Base-by-base conservation (phyloP, 495 filamentous ascomycete genomes). In the Parachaetomium inaequale region DNA sequence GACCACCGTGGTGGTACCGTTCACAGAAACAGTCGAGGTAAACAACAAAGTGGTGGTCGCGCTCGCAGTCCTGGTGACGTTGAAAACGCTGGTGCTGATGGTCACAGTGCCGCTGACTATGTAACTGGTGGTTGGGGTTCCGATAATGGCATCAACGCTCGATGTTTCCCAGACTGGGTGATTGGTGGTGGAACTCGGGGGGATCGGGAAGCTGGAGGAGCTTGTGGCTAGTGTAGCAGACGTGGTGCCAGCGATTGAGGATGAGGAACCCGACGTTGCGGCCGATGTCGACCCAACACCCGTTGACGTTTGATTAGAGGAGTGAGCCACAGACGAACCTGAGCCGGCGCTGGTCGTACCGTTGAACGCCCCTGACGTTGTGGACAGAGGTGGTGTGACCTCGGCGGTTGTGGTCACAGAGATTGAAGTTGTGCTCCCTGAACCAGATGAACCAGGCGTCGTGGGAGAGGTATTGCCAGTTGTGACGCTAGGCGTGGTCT, bases 301-400 rank as follows among this genome's bases (percentile, higher is more conserved):
- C 15, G 31, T 56, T 28, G 54, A 40, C 4, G 54, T 56, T 45
- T 43, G 34, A 21, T 45, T 31, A 43, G 54, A 56, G 3, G 54
- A 56, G 11, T 56, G 54, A 12, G 15, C 25, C 14, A 43, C 36
- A 29, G 54, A 45, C 2, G 34, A 40, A 15, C 11, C 34, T 29
- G 54, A 29, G 2, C 38, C 54, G 23, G 43, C n/a, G 10, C 43
- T 26, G n/a, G 56, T 58, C 15, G 56, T 26, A 23, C 42, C 28
- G 56, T 5, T 40, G 28, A 12, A 34, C 10, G 12, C 29, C 7
- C 40, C 60, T 46, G 58, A 32, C 36, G 62, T 59, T 23, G 66
- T 62, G 40, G 70, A 72, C 11, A 70, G 68, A 15, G 59, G 56
- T 21, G 68, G 64, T 21, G 74, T 49, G 4, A 58, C 43, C 43